Conservation (phyloP, 352 stramenopile genomes). For the Phytophthora agathidicida region DNA sequence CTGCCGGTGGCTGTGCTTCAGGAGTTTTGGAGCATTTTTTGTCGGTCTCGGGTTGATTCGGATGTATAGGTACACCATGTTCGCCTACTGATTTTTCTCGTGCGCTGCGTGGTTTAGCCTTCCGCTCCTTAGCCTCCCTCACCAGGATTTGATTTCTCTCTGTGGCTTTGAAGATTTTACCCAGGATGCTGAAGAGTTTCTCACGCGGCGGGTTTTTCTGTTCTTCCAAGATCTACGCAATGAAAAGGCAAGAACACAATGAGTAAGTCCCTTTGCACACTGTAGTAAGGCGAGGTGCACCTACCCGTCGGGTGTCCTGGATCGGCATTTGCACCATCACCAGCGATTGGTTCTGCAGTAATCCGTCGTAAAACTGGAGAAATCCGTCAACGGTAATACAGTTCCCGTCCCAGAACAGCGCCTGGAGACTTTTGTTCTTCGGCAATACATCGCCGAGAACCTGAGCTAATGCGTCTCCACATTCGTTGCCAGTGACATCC, state of each 20-base stretch:
- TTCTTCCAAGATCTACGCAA: constrained; percentile 68
- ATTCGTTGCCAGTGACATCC: constrained; percentile 77
- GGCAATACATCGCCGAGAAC: constrained; percentile 55
- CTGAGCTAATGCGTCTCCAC: constrained; percentile 60
- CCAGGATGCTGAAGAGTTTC: constrained; percentile 74
- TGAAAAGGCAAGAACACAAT: neutral
- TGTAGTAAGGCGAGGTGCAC: constrained; percentile 14
- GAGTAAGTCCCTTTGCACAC: no score
- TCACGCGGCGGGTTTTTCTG: constrained; percentile 69
- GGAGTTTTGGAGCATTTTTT: neutral
- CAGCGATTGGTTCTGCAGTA: constrained; percentile 65
- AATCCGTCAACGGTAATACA: constrained; percentile 78
- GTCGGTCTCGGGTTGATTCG: constrained; percentile 2
- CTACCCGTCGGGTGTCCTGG: constrained; percentile 70
- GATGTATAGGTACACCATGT: constrained; percentile 9
- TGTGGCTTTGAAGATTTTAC: constrained; percentile 76
- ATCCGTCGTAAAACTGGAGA: constrained; percentile 61
- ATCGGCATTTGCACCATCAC: constrained; percentile 81
- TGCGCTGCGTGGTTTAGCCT: constrained; percentile 10
- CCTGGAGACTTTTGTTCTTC: constrained; percentile 58
- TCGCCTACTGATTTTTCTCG: neutral
- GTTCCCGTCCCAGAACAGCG: constrained; percentile 84
- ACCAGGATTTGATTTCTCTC: constrained; percentile 62
- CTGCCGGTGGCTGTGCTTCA: neutral
- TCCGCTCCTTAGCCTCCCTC: constrained; percentile 23